Evolutionary conservation across 73 alveolate genomes (phyloP).

Genomic region (Symbiodinium natans): DNA sequence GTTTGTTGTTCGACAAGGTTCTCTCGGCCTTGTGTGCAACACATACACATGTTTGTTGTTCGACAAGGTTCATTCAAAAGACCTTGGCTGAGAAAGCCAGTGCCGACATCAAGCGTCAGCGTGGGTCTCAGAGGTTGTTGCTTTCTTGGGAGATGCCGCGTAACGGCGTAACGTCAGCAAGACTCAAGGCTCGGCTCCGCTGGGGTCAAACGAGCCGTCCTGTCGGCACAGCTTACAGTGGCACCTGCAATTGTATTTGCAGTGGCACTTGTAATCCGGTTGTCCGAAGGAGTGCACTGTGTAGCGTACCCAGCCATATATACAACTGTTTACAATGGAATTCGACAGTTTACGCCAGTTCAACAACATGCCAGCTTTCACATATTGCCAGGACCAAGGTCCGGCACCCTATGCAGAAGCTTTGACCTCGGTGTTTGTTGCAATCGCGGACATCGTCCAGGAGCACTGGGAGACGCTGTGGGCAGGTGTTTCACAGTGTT

Average conservation of each 20-base stretch:
- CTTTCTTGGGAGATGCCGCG: background rate
- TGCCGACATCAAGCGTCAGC: conserved; percentile 59
- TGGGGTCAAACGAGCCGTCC: conserved; percentile 38
- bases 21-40: too few relatives aligned
- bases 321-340: too few relatives aligned
- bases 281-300: too few relatives aligned
- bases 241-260: too few relatives aligned
- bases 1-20: too few relatives aligned
- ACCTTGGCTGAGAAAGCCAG: conserved; percentile 84
- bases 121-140: background rate
- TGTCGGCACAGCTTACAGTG: background rate
- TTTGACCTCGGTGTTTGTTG: conserved; percentile 62
- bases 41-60: too few relatives aligned
- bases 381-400: conserved; percentile 46
- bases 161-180: too few relatives aligned
- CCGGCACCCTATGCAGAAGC: conserved; percentile 72
- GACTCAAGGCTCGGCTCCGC: conserved; percentile 62
- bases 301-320: too few relatives aligned
- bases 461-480: background rate
- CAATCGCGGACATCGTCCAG: conserved; percentile 94
- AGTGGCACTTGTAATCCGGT: too few relatives aligned
- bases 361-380: too few relatives aligned
- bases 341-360: too few relatives aligned
- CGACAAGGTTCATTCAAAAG: conserved; percentile 31
- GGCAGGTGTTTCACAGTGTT: background rate